Evolutionary conservation across 768 basidiomycete species (phyloP).

Genomic region (Piloderma croceum): DNA sequence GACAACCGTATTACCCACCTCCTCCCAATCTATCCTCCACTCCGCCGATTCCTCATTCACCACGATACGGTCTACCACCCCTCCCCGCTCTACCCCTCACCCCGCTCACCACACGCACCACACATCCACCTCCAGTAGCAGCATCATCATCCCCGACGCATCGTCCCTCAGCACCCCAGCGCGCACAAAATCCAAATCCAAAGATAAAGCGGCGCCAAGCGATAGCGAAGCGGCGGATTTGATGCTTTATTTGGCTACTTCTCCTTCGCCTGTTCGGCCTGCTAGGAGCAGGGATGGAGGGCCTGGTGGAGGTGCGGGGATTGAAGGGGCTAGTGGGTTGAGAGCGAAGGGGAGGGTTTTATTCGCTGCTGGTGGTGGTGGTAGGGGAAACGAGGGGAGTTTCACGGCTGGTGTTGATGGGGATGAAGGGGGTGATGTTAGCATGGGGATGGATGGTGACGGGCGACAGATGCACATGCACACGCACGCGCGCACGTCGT

Average conservation of each 20-base stretch:
- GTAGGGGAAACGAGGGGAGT: slow-evolving; percentile 1
- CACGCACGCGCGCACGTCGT: slow-evolving; percentile 13
- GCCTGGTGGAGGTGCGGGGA: slow-evolving; percentile 53
- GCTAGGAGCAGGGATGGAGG: slow-evolving; percentile 48
- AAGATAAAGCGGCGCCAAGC: slow-evolving; percentile 41
- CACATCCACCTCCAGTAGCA: not conserved
- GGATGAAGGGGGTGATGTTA: slow-evolving; percentile 24
- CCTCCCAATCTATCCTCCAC: too few species aligned
- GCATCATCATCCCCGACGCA: not conserved
- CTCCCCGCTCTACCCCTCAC: too few species aligned
- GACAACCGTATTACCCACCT: too few species aligned
- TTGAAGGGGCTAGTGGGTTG: slow-evolving; percentile 36
- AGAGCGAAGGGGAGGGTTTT: slow-evolving; percentile 65
- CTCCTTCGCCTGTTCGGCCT: slow-evolving; percentile 72
- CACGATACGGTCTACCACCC: too few species aligned
- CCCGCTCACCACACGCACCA: too few species aligned
- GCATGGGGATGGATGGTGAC: slow-evolving; percentile 40
- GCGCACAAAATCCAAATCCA: not conserved
- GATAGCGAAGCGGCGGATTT: slow-evolving; percentile 84
- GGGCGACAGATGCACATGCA: slow-evolving; percentile 30
- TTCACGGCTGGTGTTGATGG: slow-evolving; percentile 1
- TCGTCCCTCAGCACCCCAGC: not conserved
- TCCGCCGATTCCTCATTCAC: too few species aligned
- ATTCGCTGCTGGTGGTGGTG: slow-evolving; percentile 44
- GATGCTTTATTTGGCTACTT: slow-evolving; percentile 80